These are phyloP conservation scores for Pelargonium exstipulatum DNA, from an alignment of 441 rosid genomes.

Conservation along the genomic window DNA sequence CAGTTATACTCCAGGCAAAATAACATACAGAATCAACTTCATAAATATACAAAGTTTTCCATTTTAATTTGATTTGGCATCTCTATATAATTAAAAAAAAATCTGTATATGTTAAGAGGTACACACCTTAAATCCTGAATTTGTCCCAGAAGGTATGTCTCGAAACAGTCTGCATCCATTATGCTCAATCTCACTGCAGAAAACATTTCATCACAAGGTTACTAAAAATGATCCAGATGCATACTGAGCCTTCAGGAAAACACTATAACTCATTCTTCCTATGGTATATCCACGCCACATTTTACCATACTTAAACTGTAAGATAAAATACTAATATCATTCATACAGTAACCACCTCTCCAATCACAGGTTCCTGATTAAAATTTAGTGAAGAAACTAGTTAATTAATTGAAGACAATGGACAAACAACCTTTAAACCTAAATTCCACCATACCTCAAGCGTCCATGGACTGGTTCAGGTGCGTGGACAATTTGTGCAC, in stretches of 20 bases:
- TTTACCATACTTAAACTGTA: background rate
- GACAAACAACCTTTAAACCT: conserved; percentile 5
- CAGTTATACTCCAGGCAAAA: background rate
- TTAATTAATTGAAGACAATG: conserved; percentile 7
- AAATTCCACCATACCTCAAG: conserved; percentile 54
- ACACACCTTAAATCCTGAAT: conserved; percentile 81
- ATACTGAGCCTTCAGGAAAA: conserved; percentile 7
- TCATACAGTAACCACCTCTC: conserved; percentile 9
- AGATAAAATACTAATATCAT: conserved; percentile 5
- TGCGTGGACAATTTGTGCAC: conserved; percentile 84
- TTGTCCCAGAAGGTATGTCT: conserved; percentile 71
- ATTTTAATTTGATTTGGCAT: background rate
- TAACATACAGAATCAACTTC: background rate
- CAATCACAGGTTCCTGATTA: background rate
- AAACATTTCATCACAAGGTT: conserved; percentile 17
- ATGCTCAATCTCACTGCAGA: conserved; percentile 79
- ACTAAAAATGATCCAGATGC: conserved; percentile 9
- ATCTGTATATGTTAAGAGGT: conserved; percentile 9
- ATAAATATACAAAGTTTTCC: background rate
- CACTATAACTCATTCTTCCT: conserved; percentile 3
- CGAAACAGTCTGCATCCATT: conserved; percentile 61
- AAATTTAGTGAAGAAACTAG: background rate
- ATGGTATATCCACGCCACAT: background rate
- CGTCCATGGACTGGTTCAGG: conserved; percentile 94
- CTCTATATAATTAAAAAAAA: conserved; percentile 13